A percentile compares a stretch with the other conserved stretches of the same genome.
phyloP scores from a whole-genome alignment of 78 protist genomes.

The Parvularia atlantis region DNA sequence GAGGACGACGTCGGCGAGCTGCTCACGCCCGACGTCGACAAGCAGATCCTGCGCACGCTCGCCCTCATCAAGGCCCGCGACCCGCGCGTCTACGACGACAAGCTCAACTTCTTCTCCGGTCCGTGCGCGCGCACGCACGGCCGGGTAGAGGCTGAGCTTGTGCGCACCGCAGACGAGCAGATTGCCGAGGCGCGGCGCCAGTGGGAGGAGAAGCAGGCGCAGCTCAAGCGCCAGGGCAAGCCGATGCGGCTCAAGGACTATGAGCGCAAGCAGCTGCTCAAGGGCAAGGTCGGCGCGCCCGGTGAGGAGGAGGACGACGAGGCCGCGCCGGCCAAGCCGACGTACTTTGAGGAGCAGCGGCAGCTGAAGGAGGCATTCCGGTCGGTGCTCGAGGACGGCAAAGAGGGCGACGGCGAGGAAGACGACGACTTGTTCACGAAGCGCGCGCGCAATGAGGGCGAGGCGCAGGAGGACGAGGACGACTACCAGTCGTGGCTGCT shows the following conservation, averaged over 20 bases:
- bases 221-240: constrained; percentile 5
- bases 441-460: not conserved
- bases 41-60: not conserved
- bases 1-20: not conserved
- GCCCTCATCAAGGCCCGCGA: not conserved
- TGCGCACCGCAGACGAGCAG: too few species aligned
- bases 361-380: not conserved
- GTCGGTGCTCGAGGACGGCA: not conserved
- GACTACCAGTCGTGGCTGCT: not conserved
- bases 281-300: constrained; percentile 17
- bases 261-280: constrained; percentile 11
- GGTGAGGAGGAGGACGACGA: constrained; percentile 9
- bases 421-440: not conserved
- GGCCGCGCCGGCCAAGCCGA: not conserved
- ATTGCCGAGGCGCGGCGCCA: not conserved
- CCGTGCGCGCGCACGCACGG: not conserved
- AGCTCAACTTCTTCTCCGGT: not conserved
- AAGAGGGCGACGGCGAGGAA: not conserved
- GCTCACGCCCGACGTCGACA: not conserved
- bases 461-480: not conserved
- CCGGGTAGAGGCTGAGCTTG: too few species aligned
- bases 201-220: not conserved
- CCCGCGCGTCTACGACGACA: constrained; percentile 1
- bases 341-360: not conserved
- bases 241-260: constrained; percentile 24